phyloP scores from a whole-genome alignment of 2,329 filamentous ascomycete species.

The Lasiodiplodia sp. region DNA sequence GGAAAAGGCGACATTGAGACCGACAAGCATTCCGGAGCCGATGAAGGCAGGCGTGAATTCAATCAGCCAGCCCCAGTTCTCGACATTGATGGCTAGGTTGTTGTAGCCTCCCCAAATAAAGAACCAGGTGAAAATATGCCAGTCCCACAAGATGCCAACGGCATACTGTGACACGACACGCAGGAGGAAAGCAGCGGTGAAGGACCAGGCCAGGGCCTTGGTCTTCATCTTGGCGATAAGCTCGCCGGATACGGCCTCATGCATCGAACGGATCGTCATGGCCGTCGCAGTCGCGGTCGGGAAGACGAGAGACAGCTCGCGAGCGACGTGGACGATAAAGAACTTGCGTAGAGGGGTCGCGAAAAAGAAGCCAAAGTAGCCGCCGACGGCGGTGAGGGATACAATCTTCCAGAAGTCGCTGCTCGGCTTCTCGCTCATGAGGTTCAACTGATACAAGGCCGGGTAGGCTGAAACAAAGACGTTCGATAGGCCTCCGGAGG shows the following conservation, averaged over 20 bases:
- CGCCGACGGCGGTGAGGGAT: conserved; percentile 67
- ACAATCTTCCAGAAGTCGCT: conserved; percentile 66
- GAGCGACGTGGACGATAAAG: conserved; percentile 71
- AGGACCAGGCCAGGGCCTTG: conserved; percentile 61
- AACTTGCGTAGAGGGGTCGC: conserved; percentile 63
- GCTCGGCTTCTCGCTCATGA: conserved; percentile 59
- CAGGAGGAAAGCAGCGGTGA: conserved; percentile 58
- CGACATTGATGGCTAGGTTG: conserved; percentile 58
- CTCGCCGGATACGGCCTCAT: conserved; percentile 61
- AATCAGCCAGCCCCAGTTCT: conserved; percentile 69
- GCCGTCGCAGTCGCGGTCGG: conserved; percentile 67
- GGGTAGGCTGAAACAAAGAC: conserved; percentile 68
- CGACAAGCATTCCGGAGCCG: conserved; percentile 53
- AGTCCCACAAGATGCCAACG: conserved; percentile 66
- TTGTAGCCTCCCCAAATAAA: conserved; percentile 63
- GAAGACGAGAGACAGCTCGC: conserved; percentile 67
- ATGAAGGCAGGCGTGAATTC: conserved; percentile 69
- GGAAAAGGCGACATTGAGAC: conserved; percentile 65
- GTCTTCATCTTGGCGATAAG: conserved; percentile 63
- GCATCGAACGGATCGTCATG: conserved; percentile 69
- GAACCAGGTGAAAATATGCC: conserved; percentile 63
- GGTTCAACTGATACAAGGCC: conserved; percentile 64
- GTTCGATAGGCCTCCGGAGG: conserved; percentile 64
- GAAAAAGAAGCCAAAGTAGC: conserved; percentile 71
- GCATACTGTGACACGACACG: conserved; percentile 67